Base-by-base conservation (phyloP, 768 basidiomycete genomes). In the Mycena amicta region DNA sequence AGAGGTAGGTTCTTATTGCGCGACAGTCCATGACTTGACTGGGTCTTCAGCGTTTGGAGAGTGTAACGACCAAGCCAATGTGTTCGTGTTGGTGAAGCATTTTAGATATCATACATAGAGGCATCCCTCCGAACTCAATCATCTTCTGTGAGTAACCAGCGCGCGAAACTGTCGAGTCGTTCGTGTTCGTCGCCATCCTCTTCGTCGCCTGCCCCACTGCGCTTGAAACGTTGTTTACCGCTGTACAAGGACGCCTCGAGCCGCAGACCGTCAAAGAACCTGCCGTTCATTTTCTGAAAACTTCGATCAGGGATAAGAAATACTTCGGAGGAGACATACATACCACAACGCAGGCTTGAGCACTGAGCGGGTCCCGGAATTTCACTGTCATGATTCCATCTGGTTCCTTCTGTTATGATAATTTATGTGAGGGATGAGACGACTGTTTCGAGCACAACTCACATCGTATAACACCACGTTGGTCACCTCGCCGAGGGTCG, bases 381-480 rank as follows among this genome's bases (percentile, higher is more conserved):
- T 98, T 97, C 61, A 98, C 88, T 0, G 95, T 95, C 86, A 98
- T 98, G 61, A 98, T 75, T 3, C 97, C 96, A 33, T 96, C 93
- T 30, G 85, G 74, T 71, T 99, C 97, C 80, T 89, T 86, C 95
- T 99, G 74, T 40, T 58, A 40, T 11, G 4, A 45, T 15, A 55
- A 15, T n/a, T n/a, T n/a, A n/a, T n/a, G n/a, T n/a, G n/a, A n/a
- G n/a, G n/a, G 37, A 33, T 20, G 39, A 49, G 37, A 54, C 15
- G 53, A 46, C 39, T 23, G 52, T 56, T 5, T 12, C n/a, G 45
- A n/a, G 27, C 41, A 25, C 39, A 12, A 80, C 92, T 72, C 71
- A 96, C 96, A 75, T 99, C 96, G 68, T 96, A 98, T 39, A 99
- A 73, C 28, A 93, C 87, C 1, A 98, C 92, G 65, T 94, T 98